Evolutionary conservation across 2,329 filamentous ascomycete genomes (phyloP).

Genomic region (Ambrosiella beaveri): DNA sequence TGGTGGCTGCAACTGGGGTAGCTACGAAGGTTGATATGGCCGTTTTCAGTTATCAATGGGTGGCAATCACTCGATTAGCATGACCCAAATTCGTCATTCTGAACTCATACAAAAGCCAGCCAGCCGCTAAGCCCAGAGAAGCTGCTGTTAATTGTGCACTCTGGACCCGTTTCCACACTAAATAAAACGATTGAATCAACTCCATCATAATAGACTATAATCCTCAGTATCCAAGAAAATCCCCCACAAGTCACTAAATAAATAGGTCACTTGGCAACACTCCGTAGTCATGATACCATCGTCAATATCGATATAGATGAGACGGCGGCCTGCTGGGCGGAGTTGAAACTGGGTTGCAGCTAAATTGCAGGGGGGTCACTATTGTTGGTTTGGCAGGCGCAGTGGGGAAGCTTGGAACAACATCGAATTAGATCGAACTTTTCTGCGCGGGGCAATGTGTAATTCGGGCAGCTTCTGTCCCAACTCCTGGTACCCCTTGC

Average conservation of each 20-base stretch:
- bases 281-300: neutral
- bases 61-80: too few species aligned
- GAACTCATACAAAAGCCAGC: too few species aligned
- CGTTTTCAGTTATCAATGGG: too few species aligned
- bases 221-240: too few species aligned
- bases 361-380: neutral
- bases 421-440: constrained; percentile 27
- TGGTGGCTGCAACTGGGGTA: too few species aligned
- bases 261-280: neutral
- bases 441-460: constrained; percentile 12
- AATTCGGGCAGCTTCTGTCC: constrained; percentile 12
- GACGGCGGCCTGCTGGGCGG: neutral
- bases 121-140: too few species aligned
- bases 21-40: too few species aligned
- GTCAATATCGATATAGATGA: neutral
- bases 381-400: constrained; percentile 7
- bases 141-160: too few species aligned
- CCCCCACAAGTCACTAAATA: neutral
- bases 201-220: too few species aligned
- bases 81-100: too few species aligned
- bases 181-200: too few species aligned
- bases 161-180: too few species aligned
- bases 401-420: constrained; percentile 22
- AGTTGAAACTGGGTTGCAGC: neutral
- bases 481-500: constrained; percentile 1